Percentiles rank a stretch among this genome's conserved stretches.
phyloP scores from a whole-genome alignment of 495 filamentous ascomycete genomes.

The Talaromyces stipitatus region DNA sequence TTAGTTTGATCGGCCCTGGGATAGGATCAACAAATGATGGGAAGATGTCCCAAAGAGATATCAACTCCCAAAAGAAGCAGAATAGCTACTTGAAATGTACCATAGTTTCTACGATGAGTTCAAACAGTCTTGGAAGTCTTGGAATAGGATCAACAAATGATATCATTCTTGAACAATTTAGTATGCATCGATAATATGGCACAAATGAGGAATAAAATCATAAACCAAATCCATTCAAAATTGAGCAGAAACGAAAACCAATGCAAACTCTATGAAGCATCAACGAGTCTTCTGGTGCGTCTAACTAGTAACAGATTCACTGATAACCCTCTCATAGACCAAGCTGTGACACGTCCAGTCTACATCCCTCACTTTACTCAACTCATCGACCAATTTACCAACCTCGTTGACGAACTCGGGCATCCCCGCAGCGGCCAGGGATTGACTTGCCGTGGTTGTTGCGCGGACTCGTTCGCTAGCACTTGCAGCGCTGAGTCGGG shows the following conservation, averaged over 20 bases:
- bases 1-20: too few species aligned
- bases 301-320: slow-evolving; percentile 10
- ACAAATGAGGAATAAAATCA: background rate
- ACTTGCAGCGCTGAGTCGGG: slow-evolving; percentile 64
- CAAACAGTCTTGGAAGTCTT: too few species aligned
- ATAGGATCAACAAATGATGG: too few species aligned
- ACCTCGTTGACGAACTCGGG: slow-evolving; percentile 84
- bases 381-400: slow-evolving; percentile 72
- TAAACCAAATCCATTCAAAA: background rate
- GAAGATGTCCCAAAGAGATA: too few species aligned
- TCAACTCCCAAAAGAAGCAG: too few species aligned
- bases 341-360: slow-evolving; percentile 70
- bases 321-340: slow-evolving; percentile 69
- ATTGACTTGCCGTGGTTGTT: slow-evolving; percentile 77
- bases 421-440: slow-evolving; percentile 69
- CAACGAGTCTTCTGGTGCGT: background rate
- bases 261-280: background rate
- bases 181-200: background rate
- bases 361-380: slow-evolving; percentile 65
- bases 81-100: too few species aligned
- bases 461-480: slow-evolving; percentile 73
- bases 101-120: too few species aligned
- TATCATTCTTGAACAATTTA: background rate
- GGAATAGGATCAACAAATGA: too few species aligned
- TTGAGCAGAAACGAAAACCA: background rate